Conservation (phyloP, 2,329 filamentous ascomycete genomes). For the Trichoderma harzianum region DNA sequence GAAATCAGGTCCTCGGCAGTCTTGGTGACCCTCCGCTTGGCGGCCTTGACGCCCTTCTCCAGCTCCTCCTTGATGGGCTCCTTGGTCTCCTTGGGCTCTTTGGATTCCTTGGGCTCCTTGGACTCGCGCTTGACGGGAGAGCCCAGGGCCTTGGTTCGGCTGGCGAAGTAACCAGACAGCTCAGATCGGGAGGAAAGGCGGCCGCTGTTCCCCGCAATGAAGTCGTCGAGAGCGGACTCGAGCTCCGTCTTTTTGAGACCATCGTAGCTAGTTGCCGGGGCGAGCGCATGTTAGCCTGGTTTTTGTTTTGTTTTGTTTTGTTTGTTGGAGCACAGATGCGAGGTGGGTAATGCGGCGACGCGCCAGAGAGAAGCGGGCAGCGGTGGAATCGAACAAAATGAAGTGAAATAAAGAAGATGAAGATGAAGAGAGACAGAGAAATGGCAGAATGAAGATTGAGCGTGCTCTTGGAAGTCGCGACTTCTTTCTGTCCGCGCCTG, state of each 20-base stretch:
- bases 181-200: constrained; percentile 59
- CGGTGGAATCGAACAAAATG: not conserved
- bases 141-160: constrained; percentile 54
- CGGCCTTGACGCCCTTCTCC: constrained; percentile 42
- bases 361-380: not conserved
- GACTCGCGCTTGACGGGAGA: constrained; percentile 61
- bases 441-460: not conserved
- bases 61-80: constrained; percentile 37
- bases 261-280: constrained; percentile 54
- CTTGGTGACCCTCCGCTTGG: constrained; percentile 46
- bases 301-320: not conserved
- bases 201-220: constrained; percentile 65
- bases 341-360: not conserved
- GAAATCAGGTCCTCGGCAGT: constrained; percentile 43
- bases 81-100: constrained; percentile 36
- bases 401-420: not conserved
- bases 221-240: constrained; percentile 69
- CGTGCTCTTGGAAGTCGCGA: not conserved
- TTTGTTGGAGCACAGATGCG: not conserved
- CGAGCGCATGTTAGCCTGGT: constrained; percentile 2
- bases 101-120: constrained; percentile 32
- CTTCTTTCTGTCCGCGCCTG: not conserved
- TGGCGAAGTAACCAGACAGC: constrained; percentile 73
- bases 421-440: not conserved
- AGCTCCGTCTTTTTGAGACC: constrained; percentile 75